Evolutionary conservation across 1,284 basidiomycete species (phyloP).

Genomic region (Apiotrichum siamense): DNA sequence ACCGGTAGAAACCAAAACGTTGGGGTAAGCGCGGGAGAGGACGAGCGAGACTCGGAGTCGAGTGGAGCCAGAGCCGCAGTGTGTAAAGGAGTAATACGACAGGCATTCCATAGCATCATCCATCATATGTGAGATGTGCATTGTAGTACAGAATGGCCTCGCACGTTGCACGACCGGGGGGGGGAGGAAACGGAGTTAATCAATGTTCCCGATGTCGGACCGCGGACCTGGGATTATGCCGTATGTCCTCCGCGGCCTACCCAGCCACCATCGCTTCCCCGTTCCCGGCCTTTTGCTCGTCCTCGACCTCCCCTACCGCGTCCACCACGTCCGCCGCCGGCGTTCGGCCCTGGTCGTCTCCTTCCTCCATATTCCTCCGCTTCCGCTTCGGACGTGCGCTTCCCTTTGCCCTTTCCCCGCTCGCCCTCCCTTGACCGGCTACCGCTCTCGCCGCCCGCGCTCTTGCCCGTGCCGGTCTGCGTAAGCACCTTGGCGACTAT

Average conservation of each 20-base stretch:
- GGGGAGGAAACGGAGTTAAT: too few relatives aligned
- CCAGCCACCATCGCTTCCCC: constrained; percentile 4
- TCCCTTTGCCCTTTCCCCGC: not conserved
- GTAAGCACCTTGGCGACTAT: constrained; percentile 51
- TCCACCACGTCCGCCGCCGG: not conserved
- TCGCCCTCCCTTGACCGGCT: too few relatives aligned
- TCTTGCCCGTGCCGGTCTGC: constrained; percentile 20
- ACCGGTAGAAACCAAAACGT: too few relatives aligned
- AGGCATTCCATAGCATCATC: not conserved
- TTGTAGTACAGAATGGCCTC: constrained; percentile 5
- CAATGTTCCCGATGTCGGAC: too few relatives aligned
- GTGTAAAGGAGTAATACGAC: not conserved
- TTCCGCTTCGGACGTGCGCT: not conserved
- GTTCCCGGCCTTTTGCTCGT: not conserved
- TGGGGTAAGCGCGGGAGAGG: too few relatives aligned
- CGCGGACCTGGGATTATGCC: too few relatives aligned
- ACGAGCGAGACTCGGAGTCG: not conserved
- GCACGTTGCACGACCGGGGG: too few relatives aligned
- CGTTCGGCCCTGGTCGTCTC: too few relatives aligned
- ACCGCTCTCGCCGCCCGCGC: not conserved
- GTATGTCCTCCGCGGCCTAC: not conserved
- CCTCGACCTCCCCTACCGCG: not conserved
- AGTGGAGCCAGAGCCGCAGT: not conserved
- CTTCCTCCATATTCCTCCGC: too few relatives aligned
- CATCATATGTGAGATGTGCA: constrained; percentile 12